Conservation (phyloP, 805 yeast species). For the Lipomyces japonicus region DNA sequence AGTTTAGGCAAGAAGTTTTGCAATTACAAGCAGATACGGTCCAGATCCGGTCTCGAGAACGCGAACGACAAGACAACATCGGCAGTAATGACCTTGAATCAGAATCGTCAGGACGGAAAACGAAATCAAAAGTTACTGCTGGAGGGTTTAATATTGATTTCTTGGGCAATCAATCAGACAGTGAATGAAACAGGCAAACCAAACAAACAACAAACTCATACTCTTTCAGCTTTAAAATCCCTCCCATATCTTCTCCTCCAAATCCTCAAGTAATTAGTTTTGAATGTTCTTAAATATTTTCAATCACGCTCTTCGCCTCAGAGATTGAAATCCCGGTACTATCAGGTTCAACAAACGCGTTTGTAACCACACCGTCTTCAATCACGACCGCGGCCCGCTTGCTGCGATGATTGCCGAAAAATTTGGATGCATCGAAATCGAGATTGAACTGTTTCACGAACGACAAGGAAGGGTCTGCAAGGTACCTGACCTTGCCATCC, state of each 20-base stretch:
- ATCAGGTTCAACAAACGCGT: slow-evolving; percentile 76
- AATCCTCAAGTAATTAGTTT: too few relatives aligned
- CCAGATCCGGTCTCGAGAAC: slow-evolving; percentile 2
- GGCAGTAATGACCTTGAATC: too few relatives aligned
- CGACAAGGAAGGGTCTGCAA: slow-evolving; percentile 78
- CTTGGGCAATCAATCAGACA: slow-evolving; percentile 22
- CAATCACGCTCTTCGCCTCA: slow-evolving; percentile 29
- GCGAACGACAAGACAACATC: slow-evolving; percentile 2
- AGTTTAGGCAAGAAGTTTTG: slow-evolving; percentile 27
- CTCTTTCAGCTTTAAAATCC: too few relatives aligned
- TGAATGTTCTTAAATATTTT: slow-evolving; percentile 26
- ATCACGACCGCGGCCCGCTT: slow-evolving; percentile 73
- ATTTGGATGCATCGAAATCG: slow-evolving; percentile 66
- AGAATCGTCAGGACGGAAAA: too few relatives aligned
- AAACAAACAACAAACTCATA: too few relatives aligned
- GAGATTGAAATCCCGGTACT: slow-evolving; percentile 52
- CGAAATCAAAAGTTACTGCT: slow-evolving; percentile 4
- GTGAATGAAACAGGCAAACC: slow-evolving; percentile 12
- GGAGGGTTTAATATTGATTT: slow-evolving; percentile 21
- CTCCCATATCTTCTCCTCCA: too few relatives aligned
- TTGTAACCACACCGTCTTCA: slow-evolving; percentile 66
- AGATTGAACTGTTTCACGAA: slow-evolving; percentile 64
- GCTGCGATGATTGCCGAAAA: slow-evolving; percentile 74
- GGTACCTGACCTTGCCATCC: slow-evolving; percentile 46
- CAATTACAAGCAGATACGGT: slow-evolving; percentile 30